Evolutionary conservation across 1,284 basidiomycete species (phyloP).

Genomic region (Athelia sp.): DNA sequence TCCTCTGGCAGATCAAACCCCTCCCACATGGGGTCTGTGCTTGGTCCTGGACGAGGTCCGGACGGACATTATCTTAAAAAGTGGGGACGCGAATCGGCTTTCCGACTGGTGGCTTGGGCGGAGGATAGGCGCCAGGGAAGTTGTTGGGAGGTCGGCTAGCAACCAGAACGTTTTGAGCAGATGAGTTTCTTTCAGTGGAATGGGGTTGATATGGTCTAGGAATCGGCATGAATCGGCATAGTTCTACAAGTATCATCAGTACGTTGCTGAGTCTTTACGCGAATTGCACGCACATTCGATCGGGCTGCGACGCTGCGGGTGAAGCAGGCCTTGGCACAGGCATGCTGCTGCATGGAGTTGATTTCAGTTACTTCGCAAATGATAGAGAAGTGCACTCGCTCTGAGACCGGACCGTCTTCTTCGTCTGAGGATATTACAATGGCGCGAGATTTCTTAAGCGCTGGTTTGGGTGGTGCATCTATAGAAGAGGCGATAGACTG

Average conservation of each 20-base stretch:
- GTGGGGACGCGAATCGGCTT: slow-evolving; percentile 11
- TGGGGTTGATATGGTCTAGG: not conserved
- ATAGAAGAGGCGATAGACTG: slow-evolving; percentile 16
- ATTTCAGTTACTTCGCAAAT: not conserved
- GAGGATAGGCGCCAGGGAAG: not conserved
- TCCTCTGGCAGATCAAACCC: slow-evolving; percentile 27
- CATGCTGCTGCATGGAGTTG: slow-evolving; percentile 2
- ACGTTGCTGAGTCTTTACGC: not conserved
- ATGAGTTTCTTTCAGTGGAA: not conserved
- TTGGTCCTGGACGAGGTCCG: not conserved
- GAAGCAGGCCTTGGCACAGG: slow-evolving; percentile 7
- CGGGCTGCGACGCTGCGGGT: not conserved
- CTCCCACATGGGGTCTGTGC: slow-evolving; percentile 12
- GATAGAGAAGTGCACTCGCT: too few species aligned
- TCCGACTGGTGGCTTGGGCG: not conserved
- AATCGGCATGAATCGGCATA: slow-evolving; percentile 11
- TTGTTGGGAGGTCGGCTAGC: not conserved
- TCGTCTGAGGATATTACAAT: slow-evolving; percentile 24
- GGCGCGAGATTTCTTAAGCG: slow-evolving; percentile 5
- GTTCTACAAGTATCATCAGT: slow-evolving; percentile 6
- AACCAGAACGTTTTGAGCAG: not conserved
- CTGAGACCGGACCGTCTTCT: slow-evolving; percentile 9
- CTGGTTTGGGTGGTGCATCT: not conserved
- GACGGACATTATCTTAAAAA: slow-evolving; percentile 11
- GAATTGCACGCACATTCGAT: not conserved